Percentiles rank a stretch among this genome's conserved stretches.
Evolutionary conservation across 2,329 filamentous ascomycete species (phyloP).

Genomic region (Cytospora chrysosperma): DNA sequence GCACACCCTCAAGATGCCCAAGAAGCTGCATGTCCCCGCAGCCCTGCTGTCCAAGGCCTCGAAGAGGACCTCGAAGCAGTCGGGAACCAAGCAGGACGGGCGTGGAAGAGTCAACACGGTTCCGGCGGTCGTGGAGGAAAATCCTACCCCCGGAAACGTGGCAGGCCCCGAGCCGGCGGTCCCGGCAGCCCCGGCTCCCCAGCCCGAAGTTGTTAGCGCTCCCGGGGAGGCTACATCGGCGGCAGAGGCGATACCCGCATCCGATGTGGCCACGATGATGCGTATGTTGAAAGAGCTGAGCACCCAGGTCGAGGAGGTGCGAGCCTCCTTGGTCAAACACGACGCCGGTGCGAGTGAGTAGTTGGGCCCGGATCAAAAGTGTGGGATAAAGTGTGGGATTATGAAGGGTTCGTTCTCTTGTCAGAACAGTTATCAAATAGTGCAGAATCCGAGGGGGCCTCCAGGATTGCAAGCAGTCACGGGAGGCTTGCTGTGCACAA

Average conservation of each 20-base stretch:
- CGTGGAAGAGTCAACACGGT: background rate
- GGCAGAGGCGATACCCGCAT: background rate
- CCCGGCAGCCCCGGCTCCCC: background rate
- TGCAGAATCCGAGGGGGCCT: too few species aligned
- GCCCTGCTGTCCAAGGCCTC: constrained; percentile 8
- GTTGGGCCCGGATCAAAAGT: too few species aligned
- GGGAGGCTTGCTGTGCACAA: background rate
- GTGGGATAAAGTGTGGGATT: background rate
- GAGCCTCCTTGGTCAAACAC: constrained; percentile 11
- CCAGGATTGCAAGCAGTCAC: background rate
- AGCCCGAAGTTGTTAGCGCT: background rate
- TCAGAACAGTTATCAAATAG: too few species aligned
- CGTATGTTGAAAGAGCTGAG: constrained; percentile 16
- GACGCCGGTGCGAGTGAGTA: constrained; percentile 2
- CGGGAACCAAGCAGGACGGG: background rate
- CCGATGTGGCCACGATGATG: constrained; percentile 13
- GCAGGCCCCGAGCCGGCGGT: background rate
- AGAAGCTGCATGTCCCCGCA: constrained; percentile 2
- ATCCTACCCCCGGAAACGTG: background rate
- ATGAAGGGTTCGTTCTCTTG: too few species aligned
- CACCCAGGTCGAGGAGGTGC: constrained; percentile 16
- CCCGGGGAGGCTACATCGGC: background rate
- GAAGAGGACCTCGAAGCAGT: constrained; percentile 11
- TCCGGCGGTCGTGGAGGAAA: background rate
- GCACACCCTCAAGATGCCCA: constrained; percentile 9